phyloP scores from a whole-genome alignment of 805 yeast species.

The Candida cerambycidarum region DNA sequence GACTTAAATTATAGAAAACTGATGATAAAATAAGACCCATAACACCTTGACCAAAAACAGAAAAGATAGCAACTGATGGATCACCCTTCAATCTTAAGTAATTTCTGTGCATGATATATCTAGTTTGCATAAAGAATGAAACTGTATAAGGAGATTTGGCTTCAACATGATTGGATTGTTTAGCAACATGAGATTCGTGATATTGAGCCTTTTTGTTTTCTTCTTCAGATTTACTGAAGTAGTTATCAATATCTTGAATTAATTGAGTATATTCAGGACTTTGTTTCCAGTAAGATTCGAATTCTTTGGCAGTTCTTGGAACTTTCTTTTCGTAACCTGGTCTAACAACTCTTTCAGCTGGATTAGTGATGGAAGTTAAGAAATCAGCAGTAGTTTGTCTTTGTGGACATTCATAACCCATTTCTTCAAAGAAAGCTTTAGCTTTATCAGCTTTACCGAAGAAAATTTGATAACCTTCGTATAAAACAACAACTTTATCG shows the following conservation, averaged over 20 bases:
- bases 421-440: slow-evolving; percentile 49
- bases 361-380: slow-evolving; percentile 65
- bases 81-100: slow-evolving; percentile 56
- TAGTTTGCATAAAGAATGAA: slow-evolving; percentile 50
- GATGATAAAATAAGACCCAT: slow-evolving; percentile 64
- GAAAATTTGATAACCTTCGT: slow-evolving; percentile 47
- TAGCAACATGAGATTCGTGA: slow-evolving; percentile 29
- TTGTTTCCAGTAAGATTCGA: slow-evolving; percentile 57
- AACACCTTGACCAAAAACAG: slow-evolving; percentile 51
- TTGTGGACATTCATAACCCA: slow-evolving; percentile 62
- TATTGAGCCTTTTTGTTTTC: slow-evolving; percentile 18
- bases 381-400: slow-evolving; percentile 70
- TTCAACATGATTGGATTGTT: slow-evolving; percentile 40
- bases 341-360: slow-evolving; percentile 51
- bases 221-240: slow-evolving; percentile 27
- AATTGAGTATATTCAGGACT: slow-evolving; percentile 51
- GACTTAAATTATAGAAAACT: slow-evolving; percentile 51
- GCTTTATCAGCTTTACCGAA: slow-evolving; percentile 45
- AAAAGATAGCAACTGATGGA: slow-evolving; percentile 51
- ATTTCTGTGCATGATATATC: slow-evolving; percentile 54
- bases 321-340: slow-evolving; percentile 52
- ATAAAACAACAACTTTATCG: slow-evolving; percentile 45
- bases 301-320: slow-evolving; percentile 57
- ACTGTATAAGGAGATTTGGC: slow-evolving; percentile 38
- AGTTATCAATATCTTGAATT: slow-evolving; percentile 40